phyloP scores from a whole-genome alignment of 345 rosid species.

The Cardamine occulta region DNA sequence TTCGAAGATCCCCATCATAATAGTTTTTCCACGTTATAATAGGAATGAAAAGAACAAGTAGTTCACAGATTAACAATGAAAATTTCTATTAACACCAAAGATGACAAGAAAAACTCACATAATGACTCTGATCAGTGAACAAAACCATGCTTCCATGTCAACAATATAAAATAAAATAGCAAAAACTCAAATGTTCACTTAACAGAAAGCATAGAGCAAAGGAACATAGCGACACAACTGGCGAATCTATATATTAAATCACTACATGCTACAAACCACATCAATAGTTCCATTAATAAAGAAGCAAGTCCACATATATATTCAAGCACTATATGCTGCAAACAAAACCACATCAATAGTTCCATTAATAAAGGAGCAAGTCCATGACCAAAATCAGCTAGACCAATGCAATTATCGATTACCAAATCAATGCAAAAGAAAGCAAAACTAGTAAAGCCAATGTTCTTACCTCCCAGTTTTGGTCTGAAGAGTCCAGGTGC shows the following conservation, averaged over 20 bases:
- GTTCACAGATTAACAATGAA: background rate
- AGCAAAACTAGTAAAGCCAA: slow-evolving; percentile 4
- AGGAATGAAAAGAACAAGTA: background rate
- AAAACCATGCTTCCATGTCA: slow-evolving; percentile 2
- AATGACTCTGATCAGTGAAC: background rate
- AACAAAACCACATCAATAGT: background rate
- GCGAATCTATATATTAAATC: background rate
- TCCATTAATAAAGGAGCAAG: background rate
- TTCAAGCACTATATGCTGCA: background rate
- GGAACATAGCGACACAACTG: background rate
- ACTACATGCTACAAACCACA: background rate
- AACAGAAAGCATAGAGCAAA: background rate
- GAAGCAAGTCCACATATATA: background rate
- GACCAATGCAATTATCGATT: background rate
- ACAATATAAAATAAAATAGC: background rate
- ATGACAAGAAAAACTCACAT: background rate
- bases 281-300: background rate
- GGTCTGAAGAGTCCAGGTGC: slow-evolving; percentile 74
- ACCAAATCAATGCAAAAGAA: slow-evolving; percentile 11
- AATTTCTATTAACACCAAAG: background rate
- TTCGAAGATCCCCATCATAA: background rate
- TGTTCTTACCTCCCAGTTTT: slow-evolving; percentile 74
- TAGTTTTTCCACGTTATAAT: background rate
- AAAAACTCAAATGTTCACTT: background rate
- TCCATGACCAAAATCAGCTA: background rate